phyloP scores from a whole-genome alignment of 345 rosid species.

The Psidium guajava region DNA sequence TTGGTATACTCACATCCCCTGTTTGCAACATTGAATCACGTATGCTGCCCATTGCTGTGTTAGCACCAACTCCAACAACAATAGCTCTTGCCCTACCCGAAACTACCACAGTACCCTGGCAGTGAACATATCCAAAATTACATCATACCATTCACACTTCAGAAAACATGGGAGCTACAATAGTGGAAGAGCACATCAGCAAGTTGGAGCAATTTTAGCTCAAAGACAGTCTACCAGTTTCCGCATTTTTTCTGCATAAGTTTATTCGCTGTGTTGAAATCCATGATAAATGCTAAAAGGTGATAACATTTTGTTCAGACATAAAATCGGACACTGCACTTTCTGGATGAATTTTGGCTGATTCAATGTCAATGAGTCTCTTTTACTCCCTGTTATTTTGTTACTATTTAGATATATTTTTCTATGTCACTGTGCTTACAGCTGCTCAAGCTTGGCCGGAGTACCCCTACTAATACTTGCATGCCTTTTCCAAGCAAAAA shows the following conservation, averaged over 20 bases:
- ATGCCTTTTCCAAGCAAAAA: not conserved
- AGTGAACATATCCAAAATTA: slow-evolving; percentile 6
- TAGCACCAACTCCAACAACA: slow-evolving; percentile 89
- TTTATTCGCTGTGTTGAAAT: not conserved
- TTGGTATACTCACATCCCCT: slow-evolving; percentile 56
- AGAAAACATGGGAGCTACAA: not conserved
- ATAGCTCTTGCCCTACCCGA: slow-evolving; percentile 94
- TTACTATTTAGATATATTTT: not conserved
- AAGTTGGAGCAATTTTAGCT: not conserved
- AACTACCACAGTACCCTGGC: slow-evolving; percentile 93
- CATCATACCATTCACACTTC: not conserved
- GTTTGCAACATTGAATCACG: slow-evolving; percentile 92
- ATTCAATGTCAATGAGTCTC: not conserved
- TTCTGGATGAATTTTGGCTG: not conserved
- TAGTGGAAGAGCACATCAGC: not conserved
- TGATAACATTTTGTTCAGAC: not conserved
- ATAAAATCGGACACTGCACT: not conserved
- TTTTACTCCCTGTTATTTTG: not conserved
- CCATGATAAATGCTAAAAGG: not conserved
- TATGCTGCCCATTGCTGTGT: slow-evolving; percentile 98
- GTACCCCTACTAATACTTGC: not conserved
- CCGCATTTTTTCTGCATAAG: not conserved
- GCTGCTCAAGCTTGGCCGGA: not conserved
- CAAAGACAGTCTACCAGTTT: not conserved
- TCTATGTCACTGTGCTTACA: not conserved